Conservation (phyloP, 495 filamentous ascomycete genomes). For the Chaetomium fimeti region DNA sequence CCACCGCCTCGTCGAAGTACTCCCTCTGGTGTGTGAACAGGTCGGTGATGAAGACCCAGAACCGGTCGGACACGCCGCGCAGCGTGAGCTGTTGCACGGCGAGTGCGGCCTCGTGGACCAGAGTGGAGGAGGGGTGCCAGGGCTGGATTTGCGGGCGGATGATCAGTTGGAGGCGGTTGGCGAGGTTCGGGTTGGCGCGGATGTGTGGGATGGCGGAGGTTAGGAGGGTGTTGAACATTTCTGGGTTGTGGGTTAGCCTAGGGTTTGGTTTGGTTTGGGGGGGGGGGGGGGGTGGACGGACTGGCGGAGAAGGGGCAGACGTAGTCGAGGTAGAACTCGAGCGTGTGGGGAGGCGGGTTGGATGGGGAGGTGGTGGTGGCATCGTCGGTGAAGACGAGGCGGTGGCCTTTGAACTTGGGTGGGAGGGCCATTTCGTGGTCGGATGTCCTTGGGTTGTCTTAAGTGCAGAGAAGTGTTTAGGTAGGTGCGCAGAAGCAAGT, state of each 20-base stretch:
- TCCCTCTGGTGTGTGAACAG: slow-evolving; percentile 68
- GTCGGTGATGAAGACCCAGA: slow-evolving; percentile 71
- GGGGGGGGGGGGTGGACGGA: slow-evolving; percentile 25
- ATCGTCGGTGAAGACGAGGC: slow-evolving; percentile 45
- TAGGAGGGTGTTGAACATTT: slow-evolving; percentile 60
- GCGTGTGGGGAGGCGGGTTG: slow-evolving; percentile 57
- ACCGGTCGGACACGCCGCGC: slow-evolving; percentile 59
- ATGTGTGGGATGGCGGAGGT: slow-evolving; percentile 58
- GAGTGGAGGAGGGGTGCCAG: slow-evolving; percentile 89
- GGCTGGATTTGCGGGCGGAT: slow-evolving; percentile 92
- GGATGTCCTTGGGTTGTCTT: background rate
- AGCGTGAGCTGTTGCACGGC: slow-evolving; percentile 69
- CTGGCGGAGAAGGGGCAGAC: slow-evolving; percentile 66
- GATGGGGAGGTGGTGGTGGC: slow-evolving; percentile 31
- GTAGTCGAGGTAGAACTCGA: slow-evolving; percentile 85
- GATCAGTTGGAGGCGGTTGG: slow-evolving; percentile 63
- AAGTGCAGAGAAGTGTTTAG: background rate
- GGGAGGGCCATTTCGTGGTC: slow-evolving; percentile 64
- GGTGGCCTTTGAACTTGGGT: slow-evolving; percentile 74
- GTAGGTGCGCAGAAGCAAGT: background rate
- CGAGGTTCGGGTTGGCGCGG: slow-evolving; percentile 54
- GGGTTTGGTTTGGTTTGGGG: slow-evolving; percentile 18
- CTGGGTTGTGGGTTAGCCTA: slow-evolving; percentile 18
- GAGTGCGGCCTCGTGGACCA: slow-evolving; percentile 81
- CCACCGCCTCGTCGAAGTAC: slow-evolving; percentile 80